Percentiles rank a stretch among this genome's conserved stretches.
Evolutionary conservation across 2,329 filamentous ascomycete genomes (phyloP).

Genomic region (Zopfia rhizophila): DNA sequence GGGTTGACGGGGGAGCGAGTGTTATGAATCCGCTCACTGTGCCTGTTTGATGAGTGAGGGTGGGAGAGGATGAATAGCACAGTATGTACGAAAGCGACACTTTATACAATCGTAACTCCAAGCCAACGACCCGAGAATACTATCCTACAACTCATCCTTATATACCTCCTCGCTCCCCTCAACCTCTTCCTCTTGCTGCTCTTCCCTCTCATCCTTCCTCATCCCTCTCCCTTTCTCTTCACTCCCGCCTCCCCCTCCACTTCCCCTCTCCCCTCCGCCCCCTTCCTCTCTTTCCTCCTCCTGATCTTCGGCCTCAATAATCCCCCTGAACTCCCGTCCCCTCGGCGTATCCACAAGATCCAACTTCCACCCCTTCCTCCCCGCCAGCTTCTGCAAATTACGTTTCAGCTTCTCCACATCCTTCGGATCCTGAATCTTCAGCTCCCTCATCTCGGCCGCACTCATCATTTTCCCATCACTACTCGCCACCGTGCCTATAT

Average conservation of each 20-base stretch:
- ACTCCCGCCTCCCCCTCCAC: slow-evolving; percentile 41
- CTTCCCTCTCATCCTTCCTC: slow-evolving; percentile 19
- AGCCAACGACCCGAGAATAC: too few relatives aligned
- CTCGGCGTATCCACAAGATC: slow-evolving; percentile 78
- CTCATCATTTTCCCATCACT: slow-evolving; percentile 72
- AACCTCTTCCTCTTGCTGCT: slow-evolving; percentile 34
- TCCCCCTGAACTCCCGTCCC: slow-evolving; percentile 73
- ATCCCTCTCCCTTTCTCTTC: slow-evolving; percentile 10
- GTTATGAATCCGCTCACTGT: slow-evolving; percentile 54
- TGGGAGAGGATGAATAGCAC: slow-evolving; percentile 1
- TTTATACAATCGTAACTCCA: too few relatives aligned
- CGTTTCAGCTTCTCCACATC: slow-evolving; percentile 75
- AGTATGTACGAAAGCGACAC: too few relatives aligned
- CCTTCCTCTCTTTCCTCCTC: slow-evolving; percentile 52
- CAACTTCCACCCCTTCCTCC: slow-evolving; percentile 80
- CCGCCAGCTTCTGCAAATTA: slow-evolving; percentile 74
- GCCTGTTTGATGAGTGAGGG: slow-evolving; percentile 37
- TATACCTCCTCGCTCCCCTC: slow-evolving; percentile 54
- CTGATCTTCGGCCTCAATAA: slow-evolving; percentile 70
- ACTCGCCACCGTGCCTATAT: slow-evolving; percentile 62
- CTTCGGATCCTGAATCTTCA: slow-evolving; percentile 70
- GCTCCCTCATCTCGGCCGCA: slow-evolving; percentile 73
- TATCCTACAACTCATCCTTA: slow-evolving; percentile 55
- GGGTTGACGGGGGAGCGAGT: slow-evolving; percentile 69
- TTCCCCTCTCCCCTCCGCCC: slow-evolving; percentile 42